Evolutionary conservation across 441 rosid genomes (phyloP).

Genomic region (Daphne laureola): DNA sequence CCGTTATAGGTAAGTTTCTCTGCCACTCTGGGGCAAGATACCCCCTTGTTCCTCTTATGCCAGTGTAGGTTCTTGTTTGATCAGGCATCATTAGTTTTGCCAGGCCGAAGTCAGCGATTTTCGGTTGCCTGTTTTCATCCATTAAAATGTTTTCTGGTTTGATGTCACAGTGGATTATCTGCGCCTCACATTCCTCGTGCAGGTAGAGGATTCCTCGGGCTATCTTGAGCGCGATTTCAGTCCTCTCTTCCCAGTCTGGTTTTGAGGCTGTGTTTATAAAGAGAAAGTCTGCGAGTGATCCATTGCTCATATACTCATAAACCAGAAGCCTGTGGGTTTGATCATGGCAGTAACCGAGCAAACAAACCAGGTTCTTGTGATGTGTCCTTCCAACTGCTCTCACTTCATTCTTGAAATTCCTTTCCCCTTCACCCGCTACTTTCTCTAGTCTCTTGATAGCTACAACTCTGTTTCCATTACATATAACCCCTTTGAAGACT

Average conservation of each 20-base stretch:
- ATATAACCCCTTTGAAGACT: slow-evolving; percentile 9
- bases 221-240: slow-evolving; percentile 9
- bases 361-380: slow-evolving; percentile 18
- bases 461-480: neutral
- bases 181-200: slow-evolving; percentile 22
- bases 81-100: slow-evolving; percentile 24
- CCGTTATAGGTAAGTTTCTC: slow-evolving; percentile 8
- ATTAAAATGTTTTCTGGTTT: slow-evolving; percentile 22
- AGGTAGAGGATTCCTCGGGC: slow-evolving; percentile 20
- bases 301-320: slow-evolving; percentile 30
- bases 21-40: slow-evolving; percentile 30
- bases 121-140: slow-evolving; percentile 15
- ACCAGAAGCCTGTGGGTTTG: slow-evolving; percentile 25
- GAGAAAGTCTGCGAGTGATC: slow-evolving; percentile 22
- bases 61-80: slow-evolving; percentile 16
- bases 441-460: slow-evolving; percentile 32
- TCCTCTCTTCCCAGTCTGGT: slow-evolving; percentile 13
- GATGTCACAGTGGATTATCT: slow-evolving; percentile 23
- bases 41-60: slow-evolving; percentile 20
- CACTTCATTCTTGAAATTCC: slow-evolving; percentile 21
- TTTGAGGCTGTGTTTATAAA: neutral
- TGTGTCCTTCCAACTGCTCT: slow-evolving; percentile 17
- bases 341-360: slow-evolving; percentile 22
- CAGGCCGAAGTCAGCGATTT: slow-evolving; percentile 24
- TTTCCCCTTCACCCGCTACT: slow-evolving; percentile 21